Evolutionary conservation across 352 stramenopile genomes (phyloP), one percentile per base, ranked within the genome.

Genomic region (Thraustochytrium striatum): DNA sequence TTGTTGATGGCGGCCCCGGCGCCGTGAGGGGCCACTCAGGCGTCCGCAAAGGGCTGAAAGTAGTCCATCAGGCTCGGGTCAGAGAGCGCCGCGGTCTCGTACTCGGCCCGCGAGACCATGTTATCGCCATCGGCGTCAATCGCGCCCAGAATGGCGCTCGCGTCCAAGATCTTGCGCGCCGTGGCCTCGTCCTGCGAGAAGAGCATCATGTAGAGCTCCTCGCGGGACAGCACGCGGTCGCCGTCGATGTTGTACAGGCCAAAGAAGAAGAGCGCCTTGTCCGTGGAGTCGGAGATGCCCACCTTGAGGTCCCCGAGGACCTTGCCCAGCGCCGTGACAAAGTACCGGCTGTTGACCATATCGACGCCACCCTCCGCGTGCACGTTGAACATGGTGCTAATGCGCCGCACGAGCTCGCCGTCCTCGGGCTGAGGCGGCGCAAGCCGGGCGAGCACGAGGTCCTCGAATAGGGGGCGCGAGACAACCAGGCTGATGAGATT

Each of bases 251-350:
- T 75, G 30, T 75, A 38, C 25, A 75, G 41, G 8, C n/a, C 50
- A 50, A 75, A 75, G 52, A 55, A 75, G 21, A 75, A 25, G 16
- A 28, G 61, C 28, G 39, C 65, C 52, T 75, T 75, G 44, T 58
- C n/a, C 13, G 8, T 30, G 30, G 32, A 75, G 25, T 75, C 65
- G 21, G 65, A 70, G 32, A 75, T 72, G 2, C 65, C 65, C 19
- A 75, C 65, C 16, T 75, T 75, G 11, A 75, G 65, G 41, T 75
- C 65, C 5, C 65, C 52, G 30, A 75, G 65, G 8, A 43, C 50
- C 5, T 7, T 32, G 9, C 44, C 65, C 5, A 75, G 65, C 25
- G 65, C 65, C 2, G 52, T 25, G 16, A 75, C 65, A 25, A 75
- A 75, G 11, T 39, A 30, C 19, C 65, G 43, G 3, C 16, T 32